Base-by-base conservation (phyloP, 2,329 filamentous ascomycete species). In the Ilyonectria mors-panacis region DNA sequence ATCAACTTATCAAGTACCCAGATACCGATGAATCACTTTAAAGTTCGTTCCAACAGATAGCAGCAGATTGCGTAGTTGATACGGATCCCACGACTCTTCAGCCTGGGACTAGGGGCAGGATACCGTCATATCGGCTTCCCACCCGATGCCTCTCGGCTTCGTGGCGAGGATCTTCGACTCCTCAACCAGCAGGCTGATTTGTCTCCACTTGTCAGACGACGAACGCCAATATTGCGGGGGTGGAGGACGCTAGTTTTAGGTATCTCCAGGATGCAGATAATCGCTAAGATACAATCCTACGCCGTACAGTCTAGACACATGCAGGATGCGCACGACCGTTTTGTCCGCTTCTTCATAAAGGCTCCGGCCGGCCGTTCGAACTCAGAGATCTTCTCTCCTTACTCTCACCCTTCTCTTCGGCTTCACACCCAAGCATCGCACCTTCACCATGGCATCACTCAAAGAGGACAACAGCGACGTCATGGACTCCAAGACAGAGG, bases 401-500 rank as follows among this genome's bases (percentile, higher is more conserved):
- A 51, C 17, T n/a, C 47, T 12, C 8, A 30, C 28, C 54, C 26
- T 26, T 15, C 21, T 19, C 21, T 48, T 48, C 50, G 13, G 15
- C 6, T 15, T 42, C 10, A 13, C 17, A 26, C 13, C 42, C 19
- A 39, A 21, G 21, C 19, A n/a, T 17, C 13, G 9, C 28, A 33
- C 12, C 3, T 47, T 21, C 59, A 63, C 19, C 28, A 63, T 66
- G 64, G 35, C 64, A n/a, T 58, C 59, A 8, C 45, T 58, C 39
- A 66, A 56, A 60, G 59, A 63, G 23, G 63, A 68, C n/a, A 56
- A 39, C 19, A 63, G 63, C 37, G 56, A 50, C 19, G 53, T 26
- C 30, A 63, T 58, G 60, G 60, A 63, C 33, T 21, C 17, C 12
- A 69, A 69, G 64, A 12, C 66, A 10, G 56, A 67, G 33, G 55